Evolutionary conservation across 495 filamentous ascomycete species (phyloP), one percentile per base, ranked within the genome.

Genomic region (Xylaria bambusicola): DNA sequence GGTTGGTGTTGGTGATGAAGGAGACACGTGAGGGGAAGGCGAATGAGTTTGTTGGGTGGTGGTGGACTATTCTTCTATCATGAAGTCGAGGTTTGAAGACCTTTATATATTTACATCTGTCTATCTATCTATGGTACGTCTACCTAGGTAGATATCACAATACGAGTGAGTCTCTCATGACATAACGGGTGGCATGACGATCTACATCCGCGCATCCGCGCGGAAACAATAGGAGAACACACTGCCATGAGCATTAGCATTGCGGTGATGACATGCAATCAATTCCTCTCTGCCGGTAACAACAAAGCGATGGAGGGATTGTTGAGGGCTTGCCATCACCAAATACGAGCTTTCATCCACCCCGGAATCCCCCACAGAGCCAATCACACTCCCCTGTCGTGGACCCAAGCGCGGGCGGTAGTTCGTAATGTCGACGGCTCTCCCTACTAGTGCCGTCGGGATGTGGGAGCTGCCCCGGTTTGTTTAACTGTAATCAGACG

Each of bases 341-440:
- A 53, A n/a, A 53, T 41, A 53, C 50, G 50, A 53, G 35, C 50
- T 41, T 27, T 53, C 21, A 15, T n/a, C n/a, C n/a, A n/a, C n/a
- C n/a, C n/a, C n/a, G n/a, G n/a, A n/a, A n/a, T n/a, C n/a, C 36
- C 21, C 35, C 50, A 53, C 23, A 36, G 1, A 53, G 1, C 50
- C 50, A 53, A 53, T 41, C 49, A 50, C 13, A 15, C 35, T 52
- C 50, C 50, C 50, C 35, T 53, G 50, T 41, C 35, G 6, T 15
- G 6, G 3, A 27, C 2, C 29, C 27, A 35, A 17, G 47, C 31
- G 29, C 29, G 2, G 46, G 46, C 29, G 47, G 47, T 20, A 27
- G 23, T 41, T 18, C 15, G 31, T 0, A 26, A 26, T 40, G 10
- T 18, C 29, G 10, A 10, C 29, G 5, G 10, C 29, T 33, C 5